Evolutionary conservation across 129 eudicot genomes (phyloP).

Genomic region (Chrysanthemum seticuspe): DNA sequence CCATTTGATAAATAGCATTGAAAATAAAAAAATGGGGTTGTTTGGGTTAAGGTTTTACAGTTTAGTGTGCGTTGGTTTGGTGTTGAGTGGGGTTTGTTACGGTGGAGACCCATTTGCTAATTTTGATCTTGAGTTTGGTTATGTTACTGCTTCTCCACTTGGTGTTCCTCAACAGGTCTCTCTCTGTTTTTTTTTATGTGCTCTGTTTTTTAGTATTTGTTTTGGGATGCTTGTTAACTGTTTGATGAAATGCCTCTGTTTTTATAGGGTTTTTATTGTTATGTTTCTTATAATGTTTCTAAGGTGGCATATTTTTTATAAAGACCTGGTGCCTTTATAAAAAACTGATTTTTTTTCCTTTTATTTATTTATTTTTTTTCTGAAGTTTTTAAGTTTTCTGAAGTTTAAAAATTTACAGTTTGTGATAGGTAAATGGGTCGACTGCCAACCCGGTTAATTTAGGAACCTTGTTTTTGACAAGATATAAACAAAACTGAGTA

Average conservation of each 20-base stretch:
- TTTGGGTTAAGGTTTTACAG: slow-evolving; percentile 16
- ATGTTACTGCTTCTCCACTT: slow-evolving; percentile 89
- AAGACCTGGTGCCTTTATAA: too few species aligned
- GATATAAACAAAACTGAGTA: too few species aligned
- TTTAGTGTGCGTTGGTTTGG: slow-evolving; percentile 34
- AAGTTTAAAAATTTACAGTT: too few species aligned
- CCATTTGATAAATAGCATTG: neutral
- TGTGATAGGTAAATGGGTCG: too few species aligned
- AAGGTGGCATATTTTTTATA: too few species aligned
- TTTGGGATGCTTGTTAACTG: neutral
- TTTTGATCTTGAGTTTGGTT: slow-evolving; percentile 54
- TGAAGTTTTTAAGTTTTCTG: too few species aligned
- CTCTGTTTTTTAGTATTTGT: slow-evolving; percentile 16
- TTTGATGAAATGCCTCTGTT: slow-evolving; percentile 15
- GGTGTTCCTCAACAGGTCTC: slow-evolving; percentile 92
- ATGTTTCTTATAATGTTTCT: neutral
- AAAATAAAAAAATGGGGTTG: slow-evolving; percentile 17
- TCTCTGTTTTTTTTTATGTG: neutral
- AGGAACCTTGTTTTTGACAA: too few species aligned
- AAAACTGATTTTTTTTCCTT: too few species aligned
- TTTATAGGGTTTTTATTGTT: neutral
- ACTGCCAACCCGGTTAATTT: too few species aligned
- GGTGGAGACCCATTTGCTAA: slow-evolving; percentile 59
- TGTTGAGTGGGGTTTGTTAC: slow-evolving; percentile 39
- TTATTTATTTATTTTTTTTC: too few species aligned